Percentiles rank a stretch among this genome's conserved stretches.
phyloP scores from a whole-genome alignment of 2,329 filamentous ascomycete species.

The Cryphonectria japonica region DNA sequence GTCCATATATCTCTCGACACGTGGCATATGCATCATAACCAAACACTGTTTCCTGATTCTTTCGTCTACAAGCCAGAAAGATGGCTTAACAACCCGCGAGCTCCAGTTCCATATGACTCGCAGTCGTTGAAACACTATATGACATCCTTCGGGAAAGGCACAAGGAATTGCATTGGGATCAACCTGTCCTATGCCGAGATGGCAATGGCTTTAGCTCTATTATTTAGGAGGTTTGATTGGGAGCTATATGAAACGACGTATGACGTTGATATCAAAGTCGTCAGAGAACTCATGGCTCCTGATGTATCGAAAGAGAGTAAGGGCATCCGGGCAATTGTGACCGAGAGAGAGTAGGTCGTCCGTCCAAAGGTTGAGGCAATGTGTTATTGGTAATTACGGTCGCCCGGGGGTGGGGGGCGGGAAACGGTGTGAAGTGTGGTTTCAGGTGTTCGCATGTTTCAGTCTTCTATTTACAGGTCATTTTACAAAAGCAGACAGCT shows the following conservation, averaged over 20 bases:
- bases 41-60: no score
- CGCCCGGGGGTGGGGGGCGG: no score
- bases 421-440: no score
- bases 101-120: background rate
- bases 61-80: slow-evolving; percentile 3
- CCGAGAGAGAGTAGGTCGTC: no score
- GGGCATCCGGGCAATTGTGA: background rate
- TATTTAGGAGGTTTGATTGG: slow-evolving; percentile 1
- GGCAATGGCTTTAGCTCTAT: background rate
- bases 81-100: background rate
- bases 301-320: background rate
- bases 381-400: no score
- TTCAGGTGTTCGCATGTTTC: no score
- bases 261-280: background rate
- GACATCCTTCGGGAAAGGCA: background rate
- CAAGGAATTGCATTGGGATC: background rate
- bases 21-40: no score
- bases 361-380: no score
- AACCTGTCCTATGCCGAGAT: background rate
- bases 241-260: background rate
- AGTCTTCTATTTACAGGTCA: no score
- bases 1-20: no score
- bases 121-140: background rate
- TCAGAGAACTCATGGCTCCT: background rate
- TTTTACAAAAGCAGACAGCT: no score